Evolutionary conservation across 345 rosid species (phyloP).

Genomic region (Hibiscus mutabilis): DNA sequence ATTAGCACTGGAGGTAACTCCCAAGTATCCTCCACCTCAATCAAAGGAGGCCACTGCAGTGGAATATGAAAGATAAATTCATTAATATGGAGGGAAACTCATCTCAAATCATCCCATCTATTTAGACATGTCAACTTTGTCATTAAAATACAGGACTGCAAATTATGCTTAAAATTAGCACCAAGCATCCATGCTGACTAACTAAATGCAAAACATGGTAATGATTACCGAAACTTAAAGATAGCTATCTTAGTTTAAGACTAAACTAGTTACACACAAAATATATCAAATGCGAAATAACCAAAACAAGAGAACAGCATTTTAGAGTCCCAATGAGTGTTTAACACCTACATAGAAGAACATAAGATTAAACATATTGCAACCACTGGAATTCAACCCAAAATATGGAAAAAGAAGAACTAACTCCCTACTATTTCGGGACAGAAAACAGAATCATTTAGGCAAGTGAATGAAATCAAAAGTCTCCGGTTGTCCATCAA

Average conservation of each 20-base stretch:
- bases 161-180: neutral
- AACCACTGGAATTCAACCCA: neutral
- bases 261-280: neutral
- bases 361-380: neutral
- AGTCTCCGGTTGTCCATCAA: neutral
- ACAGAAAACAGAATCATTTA: neutral
- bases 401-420: neutral
- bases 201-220: neutral
- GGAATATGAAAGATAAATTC: slow-evolving; percentile 12
- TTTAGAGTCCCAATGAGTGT: neutral
- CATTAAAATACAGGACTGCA: neutral
- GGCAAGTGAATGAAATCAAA: neutral
- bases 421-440: neutral
- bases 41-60: slow-evolving; percentile 87
- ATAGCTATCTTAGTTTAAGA: neutral
- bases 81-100: neutral
- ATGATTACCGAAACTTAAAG: neutral
- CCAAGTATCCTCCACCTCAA: slow-evolving; percentile 5
- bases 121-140: neutral
- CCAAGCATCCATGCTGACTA: neutral
- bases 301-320: neutral
- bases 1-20: slow-evolving; percentile 59
- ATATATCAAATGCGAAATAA: neutral
- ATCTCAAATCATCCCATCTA: neutral
- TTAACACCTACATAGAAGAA: neutral